Base-by-base conservation (phyloP, 2,329 filamentous ascomycete species). In the Trichoderma lentiforme region DNA sequence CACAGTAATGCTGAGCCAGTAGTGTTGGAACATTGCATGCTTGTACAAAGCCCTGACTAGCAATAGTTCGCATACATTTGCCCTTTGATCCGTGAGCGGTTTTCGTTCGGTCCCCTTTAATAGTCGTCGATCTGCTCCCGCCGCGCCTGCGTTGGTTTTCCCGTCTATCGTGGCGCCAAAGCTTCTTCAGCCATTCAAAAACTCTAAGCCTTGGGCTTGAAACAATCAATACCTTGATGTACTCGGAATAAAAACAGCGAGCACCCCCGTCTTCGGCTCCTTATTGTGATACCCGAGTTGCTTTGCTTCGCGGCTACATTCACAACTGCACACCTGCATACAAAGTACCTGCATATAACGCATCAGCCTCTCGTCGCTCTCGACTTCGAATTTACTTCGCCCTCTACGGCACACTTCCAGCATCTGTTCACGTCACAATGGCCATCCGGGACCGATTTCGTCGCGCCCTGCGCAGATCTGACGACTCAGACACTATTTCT, bases 391-490 rank as follows among this genome's bases (percentile, higher is more conserved):
- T 62, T 56, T 39, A 18, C 30, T 12, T n/a, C 14, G 18, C 24
- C 32, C n/a, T 39, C 47, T 21, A 69, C 68, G 21, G 56, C n/a
- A 47, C 32, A 56, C 57, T 18, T 43, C 24, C 47, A 14, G 28
- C 51, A 39, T n/a, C 26, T 51, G 5, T 64, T 53, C 47, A 39
- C 57, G 21, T 58, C 75, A 76, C 71, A 75, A 84, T 84, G 83
- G 78, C 83, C 53, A 83, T 84, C 67, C 81, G 82, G 72, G 82
- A 84, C 58, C 81, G 81, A 43, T 80, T 84, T 73, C 82, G 82
- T 73, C 82, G 82, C 75, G 82, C 76, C 47, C 74, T 82, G 75
- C 82, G 81, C 79, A 79, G 78, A 74, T 82, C 82, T 34, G 76
- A 78, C 65, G 76, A 77, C 58, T 79, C 78, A 70, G 77, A 78